Conservation (phyloP, 176 grass and related monocot genomes). For the Aegilops longissima region DNA sequence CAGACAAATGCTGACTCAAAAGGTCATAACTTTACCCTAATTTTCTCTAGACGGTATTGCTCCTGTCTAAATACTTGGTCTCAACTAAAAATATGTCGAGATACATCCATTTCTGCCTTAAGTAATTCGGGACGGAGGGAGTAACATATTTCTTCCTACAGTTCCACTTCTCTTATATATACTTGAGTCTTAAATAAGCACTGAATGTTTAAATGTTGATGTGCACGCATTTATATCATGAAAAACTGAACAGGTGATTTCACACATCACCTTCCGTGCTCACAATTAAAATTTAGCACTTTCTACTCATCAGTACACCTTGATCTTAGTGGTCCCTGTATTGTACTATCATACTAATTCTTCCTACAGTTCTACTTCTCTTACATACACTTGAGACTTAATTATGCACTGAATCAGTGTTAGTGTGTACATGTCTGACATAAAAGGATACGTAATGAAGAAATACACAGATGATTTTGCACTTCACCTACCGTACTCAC, state of each 20-base stretch:
- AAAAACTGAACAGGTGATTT: too few species aligned
- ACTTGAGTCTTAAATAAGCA: neutral
- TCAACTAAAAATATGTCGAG: too few species aligned
- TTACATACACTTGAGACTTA: neutral
- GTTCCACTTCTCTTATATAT: neutral
- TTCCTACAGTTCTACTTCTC: neutral
- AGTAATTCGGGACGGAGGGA: too few species aligned
- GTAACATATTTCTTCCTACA: neutral
- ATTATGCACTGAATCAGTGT: neutral
- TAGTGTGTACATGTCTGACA: too few species aligned
- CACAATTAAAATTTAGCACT: too few species aligned
- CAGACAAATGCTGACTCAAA: constrained; percentile 77
- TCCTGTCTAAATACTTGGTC: neutral
- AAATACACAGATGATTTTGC: neutral
- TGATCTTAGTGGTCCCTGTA: neutral
- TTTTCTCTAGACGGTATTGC: neutral
- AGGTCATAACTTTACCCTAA: constrained; percentile 72
- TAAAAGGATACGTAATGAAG: neutral
- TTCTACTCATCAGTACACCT: too few species aligned
- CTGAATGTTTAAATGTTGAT: neutral
- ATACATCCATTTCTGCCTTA: too few species aligned
- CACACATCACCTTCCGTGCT: too few species aligned
- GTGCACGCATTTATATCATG: too few species aligned
- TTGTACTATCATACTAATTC: neutral
- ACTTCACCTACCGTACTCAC: neutral